Evolutionary conservation across 352 stramenopile genomes (phyloP).

Genomic region (Globisporangium nodosum): DNA sequence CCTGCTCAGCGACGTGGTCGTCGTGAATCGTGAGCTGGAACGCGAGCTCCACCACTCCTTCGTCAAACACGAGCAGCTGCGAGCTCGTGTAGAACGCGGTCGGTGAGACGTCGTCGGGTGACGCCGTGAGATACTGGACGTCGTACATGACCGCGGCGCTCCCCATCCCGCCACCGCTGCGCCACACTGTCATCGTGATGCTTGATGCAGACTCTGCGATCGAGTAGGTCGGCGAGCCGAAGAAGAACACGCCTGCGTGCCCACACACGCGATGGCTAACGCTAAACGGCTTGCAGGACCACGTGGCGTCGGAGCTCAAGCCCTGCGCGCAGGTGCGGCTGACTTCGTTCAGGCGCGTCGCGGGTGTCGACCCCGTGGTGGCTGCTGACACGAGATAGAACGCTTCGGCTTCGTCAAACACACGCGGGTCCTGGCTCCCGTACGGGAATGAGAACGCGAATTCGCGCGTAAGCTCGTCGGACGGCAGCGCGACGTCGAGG

Average conservation of each 20-base stretch:
- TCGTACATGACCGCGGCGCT: conserved; percentile 70
- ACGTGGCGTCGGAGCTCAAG: conserved; percentile 42
- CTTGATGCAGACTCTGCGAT: conserved; percentile 61
- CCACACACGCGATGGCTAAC: conserved; percentile 89
- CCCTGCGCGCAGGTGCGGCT: conserved; percentile 65
- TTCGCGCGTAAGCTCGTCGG: conserved; percentile 87
- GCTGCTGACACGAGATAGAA: conserved; percentile 39
- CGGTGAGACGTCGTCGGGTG: conserved; percentile 64
- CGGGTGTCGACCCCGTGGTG: background rate
- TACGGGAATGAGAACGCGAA: conserved; percentile 90
- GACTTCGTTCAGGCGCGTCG: conserved; percentile 40
- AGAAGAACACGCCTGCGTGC: conserved; percentile 86
- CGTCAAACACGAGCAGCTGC: conserved; percentile 72
- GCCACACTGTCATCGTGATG: conserved; percentile 79
- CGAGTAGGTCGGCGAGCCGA: conserved; percentile 81
- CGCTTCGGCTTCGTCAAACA: conserved; percentile 92
- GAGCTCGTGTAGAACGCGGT: conserved; percentile 86
- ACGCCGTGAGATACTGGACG: conserved; percentile 79
- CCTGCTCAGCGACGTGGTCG: conserved; percentile 61
- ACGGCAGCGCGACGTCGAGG: conserved; percentile 63
- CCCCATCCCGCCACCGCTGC: conserved; percentile 86
- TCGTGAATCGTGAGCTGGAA: conserved; percentile 92
- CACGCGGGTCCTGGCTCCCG: conserved; percentile 78
- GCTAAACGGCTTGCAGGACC: conserved; percentile 40
- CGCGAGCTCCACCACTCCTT: conserved; percentile 75